These are phyloP conservation scores for Amanita jacksonii DNA, from an alignment of 768 basidiomycete species.

Conservation along the genomic window DNA sequence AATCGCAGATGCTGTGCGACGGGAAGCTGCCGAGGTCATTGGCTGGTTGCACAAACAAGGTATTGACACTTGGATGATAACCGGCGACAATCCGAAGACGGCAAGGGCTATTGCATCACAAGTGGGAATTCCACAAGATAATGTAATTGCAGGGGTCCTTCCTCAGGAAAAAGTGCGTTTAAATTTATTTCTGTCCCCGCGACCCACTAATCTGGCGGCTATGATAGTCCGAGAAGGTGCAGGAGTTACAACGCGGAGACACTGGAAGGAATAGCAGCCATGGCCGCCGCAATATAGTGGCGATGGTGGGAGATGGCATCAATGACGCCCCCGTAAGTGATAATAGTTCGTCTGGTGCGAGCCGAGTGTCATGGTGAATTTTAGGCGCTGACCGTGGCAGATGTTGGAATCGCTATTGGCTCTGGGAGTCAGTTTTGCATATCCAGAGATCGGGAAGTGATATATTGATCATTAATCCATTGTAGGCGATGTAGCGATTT, in stretches of 20 bases:
- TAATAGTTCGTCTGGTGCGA: not conserved
- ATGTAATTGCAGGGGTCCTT: conserved; percentile 75
- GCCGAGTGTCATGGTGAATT: not conserved
- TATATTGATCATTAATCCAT: conserved; percentile 10
- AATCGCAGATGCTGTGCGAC: conserved; percentile 53
- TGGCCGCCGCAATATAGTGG: conserved; percentile 33
- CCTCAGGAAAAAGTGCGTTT: conserved; percentile 65
- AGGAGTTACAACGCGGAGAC: conserved; percentile 36
- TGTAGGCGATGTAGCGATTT: conserved; percentile 59
- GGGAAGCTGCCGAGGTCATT: conserved; percentile 48
- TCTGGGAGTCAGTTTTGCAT: conserved; percentile 48
- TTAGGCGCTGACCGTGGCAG: conserved; percentile 44
- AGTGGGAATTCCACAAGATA: conserved; percentile 54
- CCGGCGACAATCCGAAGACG: conserved; percentile 61
- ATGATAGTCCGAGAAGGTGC: conserved; percentile 45
- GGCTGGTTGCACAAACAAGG: conserved; percentile 39
- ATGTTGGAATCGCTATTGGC: conserved; percentile 55
- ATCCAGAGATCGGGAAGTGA: not conserved
- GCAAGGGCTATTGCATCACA: conserved; percentile 59
- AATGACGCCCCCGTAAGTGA: conserved; percentile 45
- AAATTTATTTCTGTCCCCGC: not conserved
- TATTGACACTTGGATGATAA: conserved; percentile 70
- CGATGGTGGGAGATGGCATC: conserved; percentile 58
- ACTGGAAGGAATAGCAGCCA: conserved; percentile 11
- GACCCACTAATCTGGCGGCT: not conserved